These are phyloP conservation scores for Podospora bellae-mahoneyi DNA, from an alignment of 495 filamentous ascomycete species.

Conservation along the genomic window DNA sequence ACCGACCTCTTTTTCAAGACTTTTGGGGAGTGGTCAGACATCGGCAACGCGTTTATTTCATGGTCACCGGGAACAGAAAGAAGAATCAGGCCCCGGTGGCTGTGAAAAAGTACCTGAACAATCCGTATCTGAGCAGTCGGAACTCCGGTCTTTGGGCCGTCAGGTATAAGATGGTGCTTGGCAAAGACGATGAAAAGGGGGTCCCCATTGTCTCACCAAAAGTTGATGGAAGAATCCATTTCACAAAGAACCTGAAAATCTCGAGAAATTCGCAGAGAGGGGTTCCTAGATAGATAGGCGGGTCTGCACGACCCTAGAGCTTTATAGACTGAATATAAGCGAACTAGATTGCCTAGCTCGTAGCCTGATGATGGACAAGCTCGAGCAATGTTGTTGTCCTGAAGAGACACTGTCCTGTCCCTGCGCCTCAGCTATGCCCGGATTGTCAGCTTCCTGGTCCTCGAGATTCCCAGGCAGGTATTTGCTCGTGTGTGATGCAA, in stretches of 20 bases:
- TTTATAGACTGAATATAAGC: neutral
- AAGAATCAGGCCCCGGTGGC: neutral
- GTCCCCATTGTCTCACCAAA: neutral
- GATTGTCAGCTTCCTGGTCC: too few species aligned
- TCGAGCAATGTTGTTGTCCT: too few species aligned
- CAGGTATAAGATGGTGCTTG: neutral
- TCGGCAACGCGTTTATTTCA: neutral
- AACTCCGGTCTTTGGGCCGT: neutral
- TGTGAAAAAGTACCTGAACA: neutral
- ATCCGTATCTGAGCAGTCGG: neutral
- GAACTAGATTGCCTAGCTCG: neutral
- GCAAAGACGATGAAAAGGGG: neutral
- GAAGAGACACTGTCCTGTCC: too few species aligned
- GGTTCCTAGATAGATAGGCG: neutral
- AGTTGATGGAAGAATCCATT: neutral
- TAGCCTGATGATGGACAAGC: too few species aligned
- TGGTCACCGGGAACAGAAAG: neutral
- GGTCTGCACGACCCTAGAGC: neutral
- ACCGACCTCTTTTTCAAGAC: neutral
- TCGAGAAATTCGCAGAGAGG: neutral
- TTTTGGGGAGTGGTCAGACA: conserved; percentile 2
- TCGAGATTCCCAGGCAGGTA: neutral
- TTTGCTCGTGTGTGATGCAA: neutral
- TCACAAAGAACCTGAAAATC: neutral
- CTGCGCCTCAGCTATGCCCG: too few species aligned